A percentile compares a stretch with the other conserved stretches of the same genome.
Evolutionary conservation across 768 basidiomycete species (phyloP).

Genomic region (Boletus edulis): DNA sequence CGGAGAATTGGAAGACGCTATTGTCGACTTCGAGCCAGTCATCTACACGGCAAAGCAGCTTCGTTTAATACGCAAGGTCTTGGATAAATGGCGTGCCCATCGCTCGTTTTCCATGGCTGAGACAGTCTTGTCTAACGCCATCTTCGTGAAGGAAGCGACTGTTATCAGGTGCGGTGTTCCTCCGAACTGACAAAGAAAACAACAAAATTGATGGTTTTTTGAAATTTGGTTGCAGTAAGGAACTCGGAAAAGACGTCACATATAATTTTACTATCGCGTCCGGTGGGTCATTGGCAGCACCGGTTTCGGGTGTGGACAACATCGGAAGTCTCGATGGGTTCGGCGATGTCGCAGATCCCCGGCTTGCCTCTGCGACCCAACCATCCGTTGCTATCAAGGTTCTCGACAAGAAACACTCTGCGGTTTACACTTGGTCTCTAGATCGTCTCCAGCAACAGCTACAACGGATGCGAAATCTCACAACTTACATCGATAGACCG

Average conservation of each 20-base stretch:
- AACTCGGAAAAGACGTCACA: slow-evolving; percentile 80
- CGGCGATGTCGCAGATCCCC: slow-evolving; percentile 87
- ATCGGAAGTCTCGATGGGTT: slow-evolving; percentile 88
- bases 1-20: slow-evolving; percentile 68
- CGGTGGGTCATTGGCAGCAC: slow-evolving; percentile 72
- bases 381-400: slow-evolving; percentile 90
- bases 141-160: slow-evolving; percentile 91
- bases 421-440: slow-evolving; percentile 90
- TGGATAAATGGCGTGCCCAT: slow-evolving; percentile 84
- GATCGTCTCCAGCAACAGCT: slow-evolving; percentile 86
- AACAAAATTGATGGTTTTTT: slow-evolving; percentile 1
- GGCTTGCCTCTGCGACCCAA: slow-evolving; percentile 67
- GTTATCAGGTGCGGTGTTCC: slow-evolving; percentile 65
- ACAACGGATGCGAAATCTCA: slow-evolving; percentile 90
- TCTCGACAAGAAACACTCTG: slow-evolving; percentile 81
- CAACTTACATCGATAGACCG: slow-evolving; percentile 86
- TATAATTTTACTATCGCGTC: slow-evolving; percentile 95
- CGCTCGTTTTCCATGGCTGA: slow-evolving; percentile 93
- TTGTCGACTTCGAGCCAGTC: slow-evolving; percentile 69
- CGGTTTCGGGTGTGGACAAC: slow-evolving; percentile 79
- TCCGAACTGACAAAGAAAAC: neutral
- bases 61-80: slow-evolving; percentile 74
- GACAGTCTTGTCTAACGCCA: slow-evolving; percentile 77
- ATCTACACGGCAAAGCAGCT: slow-evolving; percentile 83
- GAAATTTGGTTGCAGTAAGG: slow-evolving; percentile 53